phyloP scores from a whole-genome alignment of 305 asterid genomes.

The Fraxinus sp. region DNA sequence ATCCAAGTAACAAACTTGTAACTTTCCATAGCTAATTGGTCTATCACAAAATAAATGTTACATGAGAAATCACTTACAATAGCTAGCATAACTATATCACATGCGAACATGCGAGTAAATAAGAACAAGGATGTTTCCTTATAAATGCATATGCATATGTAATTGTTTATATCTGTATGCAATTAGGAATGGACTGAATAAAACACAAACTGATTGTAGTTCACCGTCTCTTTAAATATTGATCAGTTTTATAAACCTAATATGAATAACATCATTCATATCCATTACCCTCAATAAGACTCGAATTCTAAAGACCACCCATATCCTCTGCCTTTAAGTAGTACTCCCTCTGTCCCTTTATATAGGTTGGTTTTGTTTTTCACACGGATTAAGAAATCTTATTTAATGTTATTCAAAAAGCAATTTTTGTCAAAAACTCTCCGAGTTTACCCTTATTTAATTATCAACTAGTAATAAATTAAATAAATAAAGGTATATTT shows the following conservation, averaged over 20 bases:
- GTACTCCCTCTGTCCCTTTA: no score
- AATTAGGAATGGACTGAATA: background rate
- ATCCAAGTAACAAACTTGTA: slow-evolving; percentile 7
- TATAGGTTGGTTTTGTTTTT: background rate
- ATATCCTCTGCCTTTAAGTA: background rate
- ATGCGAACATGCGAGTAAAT: background rate
- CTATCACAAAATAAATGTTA: slow-evolving; percentile 1
- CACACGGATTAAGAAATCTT: background rate
- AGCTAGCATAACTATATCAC: background rate
- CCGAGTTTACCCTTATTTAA: background rate
- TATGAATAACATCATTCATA: background rate
- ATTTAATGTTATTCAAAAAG: background rate
- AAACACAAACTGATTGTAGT: background rate
- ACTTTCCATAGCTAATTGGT: background rate
- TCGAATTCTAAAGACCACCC: background rate
- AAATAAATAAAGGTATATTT: no score
- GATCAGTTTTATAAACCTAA: background rate
- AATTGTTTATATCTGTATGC: background rate
- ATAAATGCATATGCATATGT: background rate
- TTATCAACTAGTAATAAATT: background rate
- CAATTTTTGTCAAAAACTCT: background rate
- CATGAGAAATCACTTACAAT: background rate
- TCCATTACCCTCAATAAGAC: background rate
- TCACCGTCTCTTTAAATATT: background rate
- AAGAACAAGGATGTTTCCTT: background rate